Evolutionary conservation across 2,329 filamentous ascomycete genomes (phyloP), one percentile per base, ranked within the genome.

Genomic region (Aspergillus bombycis): DNA sequence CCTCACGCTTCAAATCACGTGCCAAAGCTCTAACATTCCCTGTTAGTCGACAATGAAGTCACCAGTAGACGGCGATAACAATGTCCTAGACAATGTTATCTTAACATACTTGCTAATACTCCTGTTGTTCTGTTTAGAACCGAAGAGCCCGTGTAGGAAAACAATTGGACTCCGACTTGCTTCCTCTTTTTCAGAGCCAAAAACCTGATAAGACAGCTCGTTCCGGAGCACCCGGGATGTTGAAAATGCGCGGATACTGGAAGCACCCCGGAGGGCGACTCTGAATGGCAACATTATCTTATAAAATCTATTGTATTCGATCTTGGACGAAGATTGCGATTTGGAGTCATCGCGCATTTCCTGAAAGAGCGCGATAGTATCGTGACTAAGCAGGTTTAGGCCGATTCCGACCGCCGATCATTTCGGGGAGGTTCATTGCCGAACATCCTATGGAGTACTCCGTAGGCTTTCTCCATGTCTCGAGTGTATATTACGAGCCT

Each of bases 61-160:
- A 19, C 11, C 14, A 12, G 32, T 28, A 26, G 41, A 19, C 0
- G 3, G 19, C 2, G 14, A 10, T 28, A 53, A 8, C 2, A 41
- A 50, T 36, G 4, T 28, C 16, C 10, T 41, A 9, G n/a, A 63
- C 5, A 14, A 12, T 23, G 8, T 2, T 6, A 28, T 1, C 21
- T 14, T n/a, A n/a, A 53, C 90, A 77, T 83, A 97, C 94, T 93
- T 96, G 90, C 93, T 96, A 67, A 98, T 95, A 73, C 86, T 92
- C 77, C 94, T 85, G 76, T 97, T 97, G 77, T 98, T 98, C 82
- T 92, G 93, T 82, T 96, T 97, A 43, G 92, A 97, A 23, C 94
- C 94, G 74, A 98, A 97, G 12, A 98, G 84, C 1, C 95, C 94
- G 76, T 98, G 94, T 73, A 98, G 87, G 69, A 98, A 91, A 65